Evolutionary conservation across 75 land plant species (phyloP).

Genomic region (Pinus taeda): DNA sequence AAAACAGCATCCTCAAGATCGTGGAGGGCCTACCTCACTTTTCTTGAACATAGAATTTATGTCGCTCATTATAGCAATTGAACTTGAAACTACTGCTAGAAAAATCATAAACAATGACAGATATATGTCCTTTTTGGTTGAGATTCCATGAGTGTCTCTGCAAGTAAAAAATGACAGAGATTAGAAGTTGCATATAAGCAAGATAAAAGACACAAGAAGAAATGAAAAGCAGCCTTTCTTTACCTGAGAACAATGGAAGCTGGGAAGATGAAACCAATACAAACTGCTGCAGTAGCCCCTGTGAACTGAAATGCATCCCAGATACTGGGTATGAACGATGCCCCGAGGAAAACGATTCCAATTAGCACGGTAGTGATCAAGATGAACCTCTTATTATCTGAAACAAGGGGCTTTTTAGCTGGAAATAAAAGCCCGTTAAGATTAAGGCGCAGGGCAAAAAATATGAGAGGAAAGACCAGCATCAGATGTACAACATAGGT

Average conservation of each 20-base stretch:
- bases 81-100: conserved; percentile 69
- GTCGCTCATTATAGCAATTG: conserved; percentile 62
- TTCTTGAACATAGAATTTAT: conserved; percentile 26
- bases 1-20: neutral
- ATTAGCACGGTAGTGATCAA: conserved; percentile 46
- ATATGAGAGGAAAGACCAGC: conserved; percentile 91
- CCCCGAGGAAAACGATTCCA: conserved; percentile 53
- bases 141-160: conserved; percentile 73
- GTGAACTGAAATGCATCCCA: conserved; percentile 95
- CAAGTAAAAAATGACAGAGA: neutral
- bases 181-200: too few species aligned
- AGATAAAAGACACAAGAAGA: neutral
- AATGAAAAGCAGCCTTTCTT: neutral
- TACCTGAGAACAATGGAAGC: conserved; percentile 73
- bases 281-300: conserved; percentile 83
- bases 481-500: conserved; percentile 83
- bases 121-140: conserved; percentile 61
- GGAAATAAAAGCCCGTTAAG: conserved; percentile 81
- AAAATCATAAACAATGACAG: conserved; percentile 74
- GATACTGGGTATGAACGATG: conserved; percentile 81
- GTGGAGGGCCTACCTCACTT: neutral
- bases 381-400: conserved; percentile 52
- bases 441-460: conserved; percentile 77
- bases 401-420: conserved; percentile 30
- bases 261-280: conserved; percentile 88